A percentile compares a stretch with the other conserved stretches of the same genome.
Conservation (phyloP, 805 yeast genomes). For the Candida succiphila region DNA sequence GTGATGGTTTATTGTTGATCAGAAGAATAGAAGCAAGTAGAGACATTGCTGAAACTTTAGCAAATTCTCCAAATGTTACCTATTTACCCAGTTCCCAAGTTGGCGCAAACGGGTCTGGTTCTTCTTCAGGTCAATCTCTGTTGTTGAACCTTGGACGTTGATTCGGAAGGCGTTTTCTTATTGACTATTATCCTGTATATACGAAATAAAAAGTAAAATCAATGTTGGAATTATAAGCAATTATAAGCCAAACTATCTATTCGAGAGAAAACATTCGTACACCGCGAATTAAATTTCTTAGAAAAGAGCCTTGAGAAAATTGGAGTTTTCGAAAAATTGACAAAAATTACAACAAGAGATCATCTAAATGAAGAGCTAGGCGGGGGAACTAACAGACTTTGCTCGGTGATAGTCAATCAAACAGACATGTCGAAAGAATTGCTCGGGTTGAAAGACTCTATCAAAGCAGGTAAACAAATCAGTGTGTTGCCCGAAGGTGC, state of each 20-base stretch:
- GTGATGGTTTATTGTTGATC: conserved; percentile 89
- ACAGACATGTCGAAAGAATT: background rate
- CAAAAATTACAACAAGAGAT: too few species aligned
- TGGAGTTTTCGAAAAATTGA: too few species aligned
- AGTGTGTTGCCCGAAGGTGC: conserved; percentile 8
- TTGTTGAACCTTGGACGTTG: conserved; percentile 64
- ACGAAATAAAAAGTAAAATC: too few species aligned
- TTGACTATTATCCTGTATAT: background rate
- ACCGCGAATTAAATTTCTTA: too few species aligned
- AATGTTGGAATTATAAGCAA: background rate
- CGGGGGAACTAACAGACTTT: too few species aligned
- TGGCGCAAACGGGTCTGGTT: conserved; percentile 26
- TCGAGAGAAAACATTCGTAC: too few species aligned
- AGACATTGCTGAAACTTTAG: conserved; percentile 86
- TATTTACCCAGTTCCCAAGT: conserved; percentile 60
- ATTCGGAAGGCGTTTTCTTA: conserved; percentile 1
- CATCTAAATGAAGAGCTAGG: too few species aligned
- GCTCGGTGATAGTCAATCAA: too few species aligned
- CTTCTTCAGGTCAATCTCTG: conserved; percentile 42
- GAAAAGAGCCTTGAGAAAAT: too few species aligned
- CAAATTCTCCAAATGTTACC: conserved; percentile 75
- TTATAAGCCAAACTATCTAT: too few species aligned
- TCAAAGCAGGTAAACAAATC: conserved; percentile 6
- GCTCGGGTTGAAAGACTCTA: conserved; percentile 9
- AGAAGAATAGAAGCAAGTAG: conserved; percentile 95